Base-by-base conservation (phyloP, 441 rosid genomes). In the Arabidopsis lyrata region DNA sequence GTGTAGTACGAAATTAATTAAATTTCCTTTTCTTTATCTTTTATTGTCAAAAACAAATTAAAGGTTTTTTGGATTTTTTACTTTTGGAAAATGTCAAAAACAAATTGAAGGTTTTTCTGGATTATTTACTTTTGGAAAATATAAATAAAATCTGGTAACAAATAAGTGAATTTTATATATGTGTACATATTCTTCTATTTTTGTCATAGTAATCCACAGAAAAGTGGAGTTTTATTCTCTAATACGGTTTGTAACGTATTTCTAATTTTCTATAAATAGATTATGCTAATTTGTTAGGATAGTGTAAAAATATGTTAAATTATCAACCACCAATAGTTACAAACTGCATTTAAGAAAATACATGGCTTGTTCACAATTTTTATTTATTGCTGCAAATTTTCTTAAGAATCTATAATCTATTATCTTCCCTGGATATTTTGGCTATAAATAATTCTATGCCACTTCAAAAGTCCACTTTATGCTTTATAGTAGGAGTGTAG, bases 111-210 rank as follows among this genome's bases (percentile, higher is more conserved):
- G 20, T n/a, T 44, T 18, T 67, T 15, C 16, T 35, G 18, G n/a
- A 20, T 29, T 54, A 18, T 29, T 68, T 68, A 3, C 34, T 14
- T 56, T 44, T 20, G 10, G 4, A 58, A 22, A 58, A 10, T 47
- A 36, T 70, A 59, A 70, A 35, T 11, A 16, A 10, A 44, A 11
- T 24, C 29, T 70, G 58, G 74, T 59, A 59, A 59, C 49, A 70
- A n/a, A 70, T 58, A 35, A n/a, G 16, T 8, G 2, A 36, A 47
- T 35, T 5, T 5, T 10, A 24, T 27, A 69, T 48, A 57, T 10
- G 5, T 57, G 15, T 44, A 24, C 27, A 24, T 29, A n/a, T 55
- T 55, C 18, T 47, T 47, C 18, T 6, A 0, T 47, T 6, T n/a
- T 15, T 45, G 22, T 15, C 15, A 2, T 45, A 15, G 20, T 45